Conservation (phyloP, 257 asterid species). For the Handroanthus guayacan region DNA sequence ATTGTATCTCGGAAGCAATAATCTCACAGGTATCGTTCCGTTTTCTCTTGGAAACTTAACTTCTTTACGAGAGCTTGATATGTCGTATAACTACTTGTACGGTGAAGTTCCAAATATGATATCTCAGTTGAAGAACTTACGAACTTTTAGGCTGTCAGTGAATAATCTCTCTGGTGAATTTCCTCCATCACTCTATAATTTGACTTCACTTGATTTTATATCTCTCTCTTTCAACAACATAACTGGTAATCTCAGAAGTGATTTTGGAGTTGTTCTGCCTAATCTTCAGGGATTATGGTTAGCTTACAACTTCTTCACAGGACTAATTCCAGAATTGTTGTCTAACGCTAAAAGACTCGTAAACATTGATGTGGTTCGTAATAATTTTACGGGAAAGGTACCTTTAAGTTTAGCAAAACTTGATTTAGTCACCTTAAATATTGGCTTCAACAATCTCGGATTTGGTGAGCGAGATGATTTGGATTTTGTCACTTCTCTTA, state of each 20-base stretch:
- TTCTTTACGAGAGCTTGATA: slow-evolving; percentile 44
- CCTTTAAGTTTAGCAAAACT: slow-evolving; percentile 50
- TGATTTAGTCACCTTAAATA: slow-evolving; percentile 29
- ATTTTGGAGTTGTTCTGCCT: slow-evolving; percentile 50
- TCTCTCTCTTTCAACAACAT: slow-evolving; percentile 49
- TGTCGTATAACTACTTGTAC: slow-evolving; percentile 49
- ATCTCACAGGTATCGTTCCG: slow-evolving; percentile 57
- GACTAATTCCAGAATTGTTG: slow-evolving; percentile 50
- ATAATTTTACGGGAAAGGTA: slow-evolving; percentile 52
- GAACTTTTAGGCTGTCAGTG: slow-evolving; percentile 34
- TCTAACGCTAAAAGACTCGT: slow-evolving; percentile 50
- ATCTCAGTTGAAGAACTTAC: slow-evolving; percentile 37
- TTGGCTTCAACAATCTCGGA: slow-evolving; percentile 47
- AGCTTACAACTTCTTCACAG: slow-evolving; percentile 49
- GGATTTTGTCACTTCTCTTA: slow-evolving; percentile 43
- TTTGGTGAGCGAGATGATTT: slow-evolving; percentile 43
- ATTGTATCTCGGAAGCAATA: slow-evolving; percentile 52
- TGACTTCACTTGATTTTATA: slow-evolving; percentile 47
- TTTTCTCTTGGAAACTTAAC: slow-evolving; percentile 58
- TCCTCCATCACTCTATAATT: slow-evolving; percentile 49
- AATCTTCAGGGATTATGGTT: slow-evolving; percentile 44
- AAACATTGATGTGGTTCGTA: slow-evolving; percentile 44
- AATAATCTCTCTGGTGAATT: slow-evolving; percentile 49
- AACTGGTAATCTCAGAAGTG: slow-evolving; percentile 46
- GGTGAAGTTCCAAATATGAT: slow-evolving; percentile 50